Evolutionary conservation across 2,329 filamentous ascomycete genomes (phyloP), one percentile per base, ranked within the genome.

Genomic region (Tolypocladium ovalisporum): DNA sequence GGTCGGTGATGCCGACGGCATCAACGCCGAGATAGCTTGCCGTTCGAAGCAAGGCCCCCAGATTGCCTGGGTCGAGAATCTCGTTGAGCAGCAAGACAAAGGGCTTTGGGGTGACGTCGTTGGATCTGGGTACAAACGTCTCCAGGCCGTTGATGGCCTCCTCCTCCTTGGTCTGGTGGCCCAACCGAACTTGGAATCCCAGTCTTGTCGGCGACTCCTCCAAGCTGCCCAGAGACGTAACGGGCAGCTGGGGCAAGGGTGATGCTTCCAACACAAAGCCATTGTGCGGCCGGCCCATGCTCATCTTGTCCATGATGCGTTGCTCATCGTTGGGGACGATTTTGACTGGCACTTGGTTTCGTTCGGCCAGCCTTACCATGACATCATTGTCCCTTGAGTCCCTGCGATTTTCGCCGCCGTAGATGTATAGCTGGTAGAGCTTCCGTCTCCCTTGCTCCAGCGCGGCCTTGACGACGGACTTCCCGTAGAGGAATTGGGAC

Each of bases 21-120:
- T 92, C 89, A 7, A 90, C 87, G 27, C 93, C 93, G n/a, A 97
- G 82, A 70, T 94, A 97, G 66, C 90, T 88, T 2, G 91, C 90
- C 7, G 90, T 90, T 39, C 94, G 88, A 49, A 97, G 79, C 59
- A 97, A 93, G 27, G 86, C 90, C 47, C 94, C 94, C 1, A 97
- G 76, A 67, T 99, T 99, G 32, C 90, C 91, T 0, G 91, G 88
- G 66, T 99, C 93, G 12, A 90, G 74, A 40, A 95, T 85, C 56
- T 87, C 82, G 63, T 94, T 87, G 2, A 94, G 76, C 36, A 93
- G 74, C 1, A 95, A 75, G 10, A 95, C 77, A 35, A 95, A 78
- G 0, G 90, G 90, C 54, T 86, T 82, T 57, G 74, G 77, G 15
- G 66, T 66, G 17, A 67, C 59, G 34, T 65, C 62, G 58, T 62